A percentile compares a stretch with the other conserved stretches of the same genome.
Conservation (phyloP, 306 rosid species). For the Vigna radiata region DNA sequence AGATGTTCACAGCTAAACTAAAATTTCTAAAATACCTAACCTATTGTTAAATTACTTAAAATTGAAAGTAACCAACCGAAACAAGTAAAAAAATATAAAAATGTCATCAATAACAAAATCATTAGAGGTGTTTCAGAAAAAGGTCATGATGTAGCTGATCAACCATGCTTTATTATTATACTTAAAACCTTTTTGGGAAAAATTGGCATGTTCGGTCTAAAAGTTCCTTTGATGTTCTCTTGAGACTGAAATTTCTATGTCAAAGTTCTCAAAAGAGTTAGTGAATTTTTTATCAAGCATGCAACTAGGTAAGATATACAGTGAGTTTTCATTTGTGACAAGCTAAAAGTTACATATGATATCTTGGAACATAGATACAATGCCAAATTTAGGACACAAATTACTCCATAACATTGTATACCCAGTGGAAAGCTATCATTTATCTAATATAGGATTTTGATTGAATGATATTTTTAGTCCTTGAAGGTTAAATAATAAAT, state of each 20-base stretch:
- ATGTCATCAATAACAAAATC: no score
- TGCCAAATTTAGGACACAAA: background rate
- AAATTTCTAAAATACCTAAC: no score
- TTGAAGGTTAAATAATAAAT: no score
- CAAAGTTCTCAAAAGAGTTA: constrained; percentile 1
- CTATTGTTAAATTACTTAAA: no score
- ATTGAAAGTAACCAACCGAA: no score
- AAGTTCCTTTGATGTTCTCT: constrained; percentile 40
- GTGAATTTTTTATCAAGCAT: constrained; percentile 34
- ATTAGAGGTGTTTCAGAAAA: no score
- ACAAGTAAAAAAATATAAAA: no score
- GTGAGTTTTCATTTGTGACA: constrained; percentile 40
- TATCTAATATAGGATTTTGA: background rate
- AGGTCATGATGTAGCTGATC: background rate
- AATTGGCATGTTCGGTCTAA: background rate
- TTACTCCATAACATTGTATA: background rate
- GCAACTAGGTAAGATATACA: constrained; percentile 44
- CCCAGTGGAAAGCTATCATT: background rate
- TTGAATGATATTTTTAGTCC: no score
- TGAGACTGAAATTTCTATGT: constrained; percentile 24
- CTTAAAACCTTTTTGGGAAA: background rate
- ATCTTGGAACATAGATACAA: background rate
- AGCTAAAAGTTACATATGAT: background rate
- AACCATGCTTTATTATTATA: background rate
- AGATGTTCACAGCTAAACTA: no score